Percentiles rank a stretch among this genome's conserved stretches.
These are phyloP conservation scores for Pestalotiopsis sp. DNA, from an alignment of 2,329 filamentous ascomycete genomes.

Conservation along the genomic window DNA sequence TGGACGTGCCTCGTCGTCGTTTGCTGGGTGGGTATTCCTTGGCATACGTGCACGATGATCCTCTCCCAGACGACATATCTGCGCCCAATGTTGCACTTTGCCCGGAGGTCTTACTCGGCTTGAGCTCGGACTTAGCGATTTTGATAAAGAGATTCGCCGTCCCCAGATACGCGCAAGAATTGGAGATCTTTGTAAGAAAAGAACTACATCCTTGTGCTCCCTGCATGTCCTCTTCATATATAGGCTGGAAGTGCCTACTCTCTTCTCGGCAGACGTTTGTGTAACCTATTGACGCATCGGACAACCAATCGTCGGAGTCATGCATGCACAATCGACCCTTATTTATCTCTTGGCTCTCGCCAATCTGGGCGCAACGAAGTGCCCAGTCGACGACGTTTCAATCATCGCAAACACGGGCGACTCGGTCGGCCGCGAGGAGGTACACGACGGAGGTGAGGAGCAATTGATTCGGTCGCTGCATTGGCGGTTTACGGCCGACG, in stretches of 20 bases:
- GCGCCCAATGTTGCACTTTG: not conserved
- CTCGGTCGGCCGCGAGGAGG: slow-evolving; percentile 27
- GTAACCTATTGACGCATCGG: not conserved
- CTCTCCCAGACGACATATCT: not conserved
- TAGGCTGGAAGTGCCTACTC: not conserved
- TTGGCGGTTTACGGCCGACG: not conserved
- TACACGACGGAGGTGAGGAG: slow-evolving; percentile 26
- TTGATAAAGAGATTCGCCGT: not conserved
- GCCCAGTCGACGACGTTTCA: slow-evolving; percentile 25
- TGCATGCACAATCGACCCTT: not conserved
- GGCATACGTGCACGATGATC: slow-evolving; percentile 2
- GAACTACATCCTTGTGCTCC: not conserved
- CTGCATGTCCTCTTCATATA: not conserved
- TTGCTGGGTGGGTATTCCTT: not conserved
- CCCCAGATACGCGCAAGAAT: not conserved
- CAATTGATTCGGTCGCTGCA: not conserved
- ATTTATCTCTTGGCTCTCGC: slow-evolving; percentile 10
- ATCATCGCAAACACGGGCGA: slow-evolving; percentile 28
- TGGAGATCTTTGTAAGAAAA: not conserved
- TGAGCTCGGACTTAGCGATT: not conserved
- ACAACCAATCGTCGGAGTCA: not conserved
- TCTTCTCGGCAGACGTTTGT: not conserved
- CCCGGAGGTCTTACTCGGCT: not conserved
- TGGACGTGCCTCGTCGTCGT: not conserved
- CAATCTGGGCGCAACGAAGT: slow-evolving; percentile 13